A percentile compares a stretch with the other conserved stretches of the same genome.
These are phyloP conservation scores for Saitozyma sp. DNA, from an alignment of 768 basidiomycete species.

Conservation along the genomic window DNA sequence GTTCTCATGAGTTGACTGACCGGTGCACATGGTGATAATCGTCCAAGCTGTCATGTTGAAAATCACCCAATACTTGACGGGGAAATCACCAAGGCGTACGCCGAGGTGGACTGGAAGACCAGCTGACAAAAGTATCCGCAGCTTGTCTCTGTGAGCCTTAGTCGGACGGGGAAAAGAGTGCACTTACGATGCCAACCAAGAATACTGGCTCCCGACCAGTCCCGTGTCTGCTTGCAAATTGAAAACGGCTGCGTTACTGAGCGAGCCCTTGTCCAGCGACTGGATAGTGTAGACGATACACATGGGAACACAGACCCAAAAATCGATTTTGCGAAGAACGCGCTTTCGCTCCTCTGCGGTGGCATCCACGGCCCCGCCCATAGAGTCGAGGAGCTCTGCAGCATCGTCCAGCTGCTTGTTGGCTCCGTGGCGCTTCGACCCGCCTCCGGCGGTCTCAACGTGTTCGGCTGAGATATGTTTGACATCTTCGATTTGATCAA, in stretches of 20 bases:
- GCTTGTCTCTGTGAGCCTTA: too few relatives aligned
- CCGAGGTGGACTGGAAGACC: slow-evolving; percentile 35
- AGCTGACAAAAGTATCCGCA: slow-evolving; percentile 48
- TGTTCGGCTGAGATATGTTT: too few relatives aligned
- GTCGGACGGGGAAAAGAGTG: too few relatives aligned
- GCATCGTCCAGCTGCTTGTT: slow-evolving; percentile 32
- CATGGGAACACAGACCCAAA: too few relatives aligned
- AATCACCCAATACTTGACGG: slow-evolving; percentile 48
- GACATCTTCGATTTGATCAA: too few relatives aligned
- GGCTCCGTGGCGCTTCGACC: too few relatives aligned
- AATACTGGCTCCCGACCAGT: slow-evolving; percentile 54
- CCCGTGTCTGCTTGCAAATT: slow-evolving; percentile 46
- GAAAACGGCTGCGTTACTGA: slow-evolving; percentile 51
- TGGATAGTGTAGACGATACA: slow-evolving; percentile 4
- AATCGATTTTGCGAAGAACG: slow-evolving; percentile 27
- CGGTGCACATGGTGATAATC: slow-evolving; percentile 19
- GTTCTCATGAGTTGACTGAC: too few relatives aligned
- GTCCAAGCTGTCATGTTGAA: slow-evolving; percentile 41
- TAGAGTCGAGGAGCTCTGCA: slow-evolving; percentile 15
- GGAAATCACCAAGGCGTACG: slow-evolving; percentile 41
- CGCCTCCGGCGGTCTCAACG: too few relatives aligned
- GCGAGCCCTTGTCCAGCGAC: slow-evolving; percentile 11
- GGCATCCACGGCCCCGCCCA: slow-evolving; percentile 23
- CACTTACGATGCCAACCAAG: slow-evolving; percentile 57
- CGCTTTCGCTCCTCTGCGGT: slow-evolving; percentile 19